Evolutionary conservation across 176 grass and related monocot genomes (phyloP).

Genomic region (Eragrostis curvula): DNA sequence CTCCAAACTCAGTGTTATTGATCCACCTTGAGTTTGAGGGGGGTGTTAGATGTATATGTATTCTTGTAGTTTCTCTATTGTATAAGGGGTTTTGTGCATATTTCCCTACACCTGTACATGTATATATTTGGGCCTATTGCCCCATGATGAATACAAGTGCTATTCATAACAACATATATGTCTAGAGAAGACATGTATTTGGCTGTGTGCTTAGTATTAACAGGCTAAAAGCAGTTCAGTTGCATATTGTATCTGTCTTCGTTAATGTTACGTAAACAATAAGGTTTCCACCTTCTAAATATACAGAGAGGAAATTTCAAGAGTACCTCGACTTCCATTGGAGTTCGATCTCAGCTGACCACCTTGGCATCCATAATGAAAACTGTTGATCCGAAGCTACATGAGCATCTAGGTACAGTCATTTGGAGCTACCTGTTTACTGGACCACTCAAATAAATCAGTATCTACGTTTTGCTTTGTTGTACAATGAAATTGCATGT

Average conservation of each 20-base stretch:
- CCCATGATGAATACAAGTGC: too few species aligned
- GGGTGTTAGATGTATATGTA: too few species aligned
- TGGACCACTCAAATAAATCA: slow-evolving; percentile 20
- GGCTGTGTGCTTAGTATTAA: not conserved
- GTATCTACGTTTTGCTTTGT: slow-evolving; percentile 31
- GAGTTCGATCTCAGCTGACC: slow-evolving; percentile 87
- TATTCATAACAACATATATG: too few species aligned
- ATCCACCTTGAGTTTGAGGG: too few species aligned
- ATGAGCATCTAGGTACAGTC: slow-evolving; percentile 86
- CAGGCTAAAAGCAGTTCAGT: not conserved
- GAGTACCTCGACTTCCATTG: slow-evolving; percentile 86
- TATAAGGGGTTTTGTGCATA: too few species aligned
- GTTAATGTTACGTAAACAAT: slow-evolving; percentile 36
- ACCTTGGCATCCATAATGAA: slow-evolving; percentile 81
- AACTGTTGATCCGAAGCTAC: slow-evolving; percentile 87
- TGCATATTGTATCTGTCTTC: slow-evolving; percentile 1
- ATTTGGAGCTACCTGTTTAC: slow-evolving; percentile 33
- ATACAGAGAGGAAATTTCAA: slow-evolving; percentile 88
- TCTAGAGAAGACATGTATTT: not conserved
- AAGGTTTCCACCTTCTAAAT: slow-evolving; percentile 45
- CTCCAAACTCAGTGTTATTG: too few species aligned
- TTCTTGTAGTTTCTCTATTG: too few species aligned
- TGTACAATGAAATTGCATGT: not conserved
- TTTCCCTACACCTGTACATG: too few species aligned
- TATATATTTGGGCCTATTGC: too few species aligned